Base-by-base conservation (phyloP, 2,329 filamentous ascomycete genomes). In the Myrmaecium sp. region DNA sequence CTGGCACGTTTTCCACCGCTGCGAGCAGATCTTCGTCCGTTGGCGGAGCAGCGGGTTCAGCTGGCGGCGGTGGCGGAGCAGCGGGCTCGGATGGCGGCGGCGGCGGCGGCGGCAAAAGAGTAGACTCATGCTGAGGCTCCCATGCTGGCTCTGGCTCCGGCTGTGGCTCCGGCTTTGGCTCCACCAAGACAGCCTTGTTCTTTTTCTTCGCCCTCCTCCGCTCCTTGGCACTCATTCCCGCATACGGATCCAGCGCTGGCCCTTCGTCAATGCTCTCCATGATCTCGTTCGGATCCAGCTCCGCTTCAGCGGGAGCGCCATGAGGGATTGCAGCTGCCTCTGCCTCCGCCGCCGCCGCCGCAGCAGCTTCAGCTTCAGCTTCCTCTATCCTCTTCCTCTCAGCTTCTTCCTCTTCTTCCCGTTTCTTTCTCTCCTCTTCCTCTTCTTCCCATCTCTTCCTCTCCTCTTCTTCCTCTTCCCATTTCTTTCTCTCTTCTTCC, bases 141-240 rank as follows among this genome's bases (percentile, higher is more conserved):
- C 12, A 17, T 26, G 12, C 13, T 26, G 45, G 43, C 6, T 43
- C 43, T 6, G 40, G 43, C 17, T 43, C 44, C 8, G 39, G 33
- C 24, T 42, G 40, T 19, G 36, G 36, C 19, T 41, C 41, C 10
- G 36, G 35, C n/a, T 17, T 37, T 14, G 33, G 12, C 13, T 34
- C 36, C 30, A 53, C 50, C 21, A 40, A 40, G 19, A 42, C 46
- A 25, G 33, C 44, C 25, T 55, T 57, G 34, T 58, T 60, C 30
- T 55, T 55, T 44, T 66, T 65, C 42, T 61, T 62, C 39, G 56
- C 51, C 27, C 52, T 55, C 38, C 55, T 58, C 32, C 50, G 47
- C 31, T 49, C 44, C 25, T 35, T 33, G 2, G 50, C 47, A 13
- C 42, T 44, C 29, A 51, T 38, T 20, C 8, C 8, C 18, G 18